Evolutionary conservation across 768 basidiomycete genomes (phyloP).

Genomic region (Phaeotremella fagi): DNA sequence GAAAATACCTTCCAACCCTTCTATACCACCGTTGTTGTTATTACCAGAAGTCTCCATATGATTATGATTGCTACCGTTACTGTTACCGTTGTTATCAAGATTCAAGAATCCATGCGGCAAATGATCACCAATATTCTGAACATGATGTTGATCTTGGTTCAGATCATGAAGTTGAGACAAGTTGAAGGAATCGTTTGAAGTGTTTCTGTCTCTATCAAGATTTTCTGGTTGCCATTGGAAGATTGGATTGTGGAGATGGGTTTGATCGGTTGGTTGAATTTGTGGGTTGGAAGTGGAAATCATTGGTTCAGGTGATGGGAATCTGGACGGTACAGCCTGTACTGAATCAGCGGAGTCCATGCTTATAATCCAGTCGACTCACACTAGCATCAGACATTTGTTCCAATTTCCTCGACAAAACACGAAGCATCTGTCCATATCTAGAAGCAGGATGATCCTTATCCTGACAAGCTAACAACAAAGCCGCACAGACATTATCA

Average conservation of each 20-base stretch:
- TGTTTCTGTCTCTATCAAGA: background rate
- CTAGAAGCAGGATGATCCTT: slow-evolving; percentile 38
- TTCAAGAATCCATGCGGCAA: background rate
- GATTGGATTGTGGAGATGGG: background rate
- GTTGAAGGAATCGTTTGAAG: background rate
- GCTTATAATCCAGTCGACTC: slow-evolving; percentile 10
- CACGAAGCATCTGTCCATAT: slow-evolving; percentile 41
- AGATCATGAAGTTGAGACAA: background rate
- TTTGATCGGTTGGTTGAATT: background rate
- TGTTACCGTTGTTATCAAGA: background rate
- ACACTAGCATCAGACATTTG: slow-evolving; percentile 38
- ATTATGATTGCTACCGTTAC: background rate
- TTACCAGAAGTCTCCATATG: background rate
- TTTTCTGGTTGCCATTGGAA: background rate
- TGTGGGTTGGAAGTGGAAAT: background rate
- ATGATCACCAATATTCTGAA: background rate
- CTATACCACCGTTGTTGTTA: background rate
- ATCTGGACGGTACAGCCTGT: slow-evolving; percentile 36
- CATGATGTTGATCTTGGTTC: background rate
- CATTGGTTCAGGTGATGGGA: slow-evolving; percentile 19
- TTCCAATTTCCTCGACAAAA: slow-evolving; percentile 39
- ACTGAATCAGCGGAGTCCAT: background rate
- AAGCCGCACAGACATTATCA: slow-evolving; percentile 35
- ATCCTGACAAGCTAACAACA: slow-evolving; percentile 35
- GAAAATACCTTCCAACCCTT: slow-evolving; percentile 20